Evolutionary conservation across 192 early-diverging fungal genomes (phyloP).

Genomic region (Coemansia sp.): DNA sequence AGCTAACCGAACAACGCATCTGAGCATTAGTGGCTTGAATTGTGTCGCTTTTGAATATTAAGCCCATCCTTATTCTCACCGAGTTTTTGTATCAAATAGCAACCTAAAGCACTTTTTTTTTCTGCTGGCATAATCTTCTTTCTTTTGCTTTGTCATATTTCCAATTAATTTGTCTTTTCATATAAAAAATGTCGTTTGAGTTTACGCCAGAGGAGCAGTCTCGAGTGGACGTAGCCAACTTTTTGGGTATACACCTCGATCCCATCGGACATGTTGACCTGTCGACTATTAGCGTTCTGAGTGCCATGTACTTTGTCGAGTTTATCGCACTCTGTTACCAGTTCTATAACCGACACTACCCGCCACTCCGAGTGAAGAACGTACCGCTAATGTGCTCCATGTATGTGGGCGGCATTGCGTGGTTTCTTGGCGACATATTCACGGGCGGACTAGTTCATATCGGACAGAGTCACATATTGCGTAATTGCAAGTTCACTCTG

Average conservation of each 20-base stretch:
- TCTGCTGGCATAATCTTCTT: background rate
- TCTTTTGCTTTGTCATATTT: background rate
- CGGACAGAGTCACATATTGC: slow-evolving; percentile 21
- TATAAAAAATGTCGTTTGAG: slow-evolving; percentile 37
- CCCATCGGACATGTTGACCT: slow-evolving; percentile 46
- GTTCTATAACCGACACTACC: slow-evolving; percentile 41
- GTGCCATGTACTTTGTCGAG: slow-evolving; percentile 43
- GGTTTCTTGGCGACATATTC: slow-evolving; percentile 48
- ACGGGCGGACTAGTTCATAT: slow-evolving; percentile 47
- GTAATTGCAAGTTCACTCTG: slow-evolving; percentile 34
- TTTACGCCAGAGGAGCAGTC: slow-evolving; percentile 34
- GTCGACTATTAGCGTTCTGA: slow-evolving; percentile 43
- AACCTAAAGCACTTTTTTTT: background rate
- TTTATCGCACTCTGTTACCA: slow-evolving; percentile 46
- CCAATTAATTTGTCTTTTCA: slow-evolving; percentile 1
- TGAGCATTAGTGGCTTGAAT: background rate
- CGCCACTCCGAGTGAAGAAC: slow-evolving; percentile 47
- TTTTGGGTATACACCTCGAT: slow-evolving; percentile 40
- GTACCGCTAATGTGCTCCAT: slow-evolving; percentile 49
- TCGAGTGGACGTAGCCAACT: slow-evolving; percentile 34
- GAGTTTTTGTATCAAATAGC: background rate
- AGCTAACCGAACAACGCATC: background rate
- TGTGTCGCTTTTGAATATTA: background rate
- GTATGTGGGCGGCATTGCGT: slow-evolving; percentile 32
- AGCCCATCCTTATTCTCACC: background rate